Percentiles rank a stretch among this genome's conserved stretches.
Evolutionary conservation across 768 basidiomycete genomes (phyloP).

Genomic region (Pleurotus tuoliensis): DNA sequence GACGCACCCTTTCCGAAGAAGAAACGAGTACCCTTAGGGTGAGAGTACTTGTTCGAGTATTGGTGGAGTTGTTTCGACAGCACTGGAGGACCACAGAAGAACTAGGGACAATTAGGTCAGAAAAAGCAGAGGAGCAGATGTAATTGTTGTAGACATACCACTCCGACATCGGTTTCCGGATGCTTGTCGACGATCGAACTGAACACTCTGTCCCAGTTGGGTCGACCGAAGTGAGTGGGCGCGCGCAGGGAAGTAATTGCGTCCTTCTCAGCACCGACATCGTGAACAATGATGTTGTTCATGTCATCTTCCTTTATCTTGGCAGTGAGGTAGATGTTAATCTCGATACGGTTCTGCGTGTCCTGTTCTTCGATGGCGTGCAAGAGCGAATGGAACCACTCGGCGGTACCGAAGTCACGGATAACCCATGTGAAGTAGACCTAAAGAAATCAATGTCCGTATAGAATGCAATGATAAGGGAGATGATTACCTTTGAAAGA

Average conservation of each 20-base stretch:
- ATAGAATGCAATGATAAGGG: background rate
- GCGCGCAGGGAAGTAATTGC: conserved; percentile 86
- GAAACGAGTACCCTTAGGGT: conserved; percentile 74
- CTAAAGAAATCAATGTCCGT: conserved; percentile 15
- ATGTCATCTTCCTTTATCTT: conserved; percentile 90
- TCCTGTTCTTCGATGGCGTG: conserved; percentile 95
- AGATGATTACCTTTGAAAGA: conserved; percentile 63
- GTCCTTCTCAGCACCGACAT: conserved; percentile 91
- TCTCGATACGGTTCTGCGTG: conserved; percentile 79
- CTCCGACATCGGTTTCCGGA: conserved; percentile 85
- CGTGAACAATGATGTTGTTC: conserved; percentile 90
- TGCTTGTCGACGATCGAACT: conserved; percentile 76
- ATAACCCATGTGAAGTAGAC: conserved; percentile 96
- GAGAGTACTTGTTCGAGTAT: conserved; percentile 84
- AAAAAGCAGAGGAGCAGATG: background rate
- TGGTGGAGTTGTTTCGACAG: conserved; percentile 70
- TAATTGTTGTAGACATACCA: conserved; percentile 43
- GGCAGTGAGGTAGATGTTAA: conserved; percentile 90
- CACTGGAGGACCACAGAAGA: conserved; percentile 84
- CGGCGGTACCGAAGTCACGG: conserved; percentile 83
- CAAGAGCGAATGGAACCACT: conserved; percentile 93
- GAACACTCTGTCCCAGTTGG: conserved; percentile 81
- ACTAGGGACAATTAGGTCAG: conserved; percentile 27
- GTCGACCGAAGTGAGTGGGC: conserved; percentile 90
- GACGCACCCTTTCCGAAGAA: conserved; percentile 83